phyloP scores from a whole-genome alignment of 2,329 filamentous ascomycete genomes.

The Aspergillus neoniger region DNA sequence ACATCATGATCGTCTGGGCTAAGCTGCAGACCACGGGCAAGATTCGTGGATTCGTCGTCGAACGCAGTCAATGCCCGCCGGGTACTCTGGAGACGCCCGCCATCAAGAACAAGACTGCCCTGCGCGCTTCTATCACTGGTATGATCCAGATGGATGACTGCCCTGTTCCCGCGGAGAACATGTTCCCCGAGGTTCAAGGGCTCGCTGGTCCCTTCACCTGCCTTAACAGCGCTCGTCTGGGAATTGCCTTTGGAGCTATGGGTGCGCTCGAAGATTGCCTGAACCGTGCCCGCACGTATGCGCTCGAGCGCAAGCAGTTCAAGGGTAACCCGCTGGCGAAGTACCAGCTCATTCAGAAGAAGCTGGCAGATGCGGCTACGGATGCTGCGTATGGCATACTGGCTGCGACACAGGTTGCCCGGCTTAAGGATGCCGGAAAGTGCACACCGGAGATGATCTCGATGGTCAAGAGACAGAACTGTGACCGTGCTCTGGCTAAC shows the following conservation, averaged over 20 bases:
- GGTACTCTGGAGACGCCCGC: slow-evolving; percentile 89
- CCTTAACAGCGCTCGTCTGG: slow-evolving; percentile 88
- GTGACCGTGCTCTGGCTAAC: slow-evolving; percentile 81
- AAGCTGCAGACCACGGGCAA: slow-evolving; percentile 89
- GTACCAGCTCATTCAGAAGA: slow-evolving; percentile 98
- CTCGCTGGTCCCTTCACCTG: slow-evolving; percentile 88
- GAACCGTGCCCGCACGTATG: slow-evolving; percentile 75
- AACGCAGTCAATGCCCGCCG: slow-evolving; percentile 78
- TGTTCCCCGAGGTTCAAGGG: slow-evolving; percentile 90
- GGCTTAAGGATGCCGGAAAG: slow-evolving; percentile 89
- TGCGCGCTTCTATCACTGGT: slow-evolving; percentile 89
- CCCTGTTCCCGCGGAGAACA: slow-evolving; percentile 84
- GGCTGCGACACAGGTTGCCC: slow-evolving; percentile 84
- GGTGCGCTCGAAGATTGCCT: slow-evolving; percentile 94
- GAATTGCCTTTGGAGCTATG: slow-evolving; percentile 91
- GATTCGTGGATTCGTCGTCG: slow-evolving; percentile 89
- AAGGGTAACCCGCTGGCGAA: slow-evolving; percentile 91
- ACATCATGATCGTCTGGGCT: slow-evolving; percentile 86
- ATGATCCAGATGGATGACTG: slow-evolving; percentile 96
- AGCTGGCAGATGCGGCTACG: slow-evolving; percentile 87
- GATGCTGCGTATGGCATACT: slow-evolving; percentile 91
- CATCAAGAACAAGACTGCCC: slow-evolving; percentile 92
- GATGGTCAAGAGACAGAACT: slow-evolving; percentile 97
- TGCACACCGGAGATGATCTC: slow-evolving; percentile 92
- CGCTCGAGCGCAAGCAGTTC: slow-evolving; percentile 94